phyloP scores from a whole-genome alignment of 805 yeast genomes.

The Wickerhamomyces strasburgensis region DNA sequence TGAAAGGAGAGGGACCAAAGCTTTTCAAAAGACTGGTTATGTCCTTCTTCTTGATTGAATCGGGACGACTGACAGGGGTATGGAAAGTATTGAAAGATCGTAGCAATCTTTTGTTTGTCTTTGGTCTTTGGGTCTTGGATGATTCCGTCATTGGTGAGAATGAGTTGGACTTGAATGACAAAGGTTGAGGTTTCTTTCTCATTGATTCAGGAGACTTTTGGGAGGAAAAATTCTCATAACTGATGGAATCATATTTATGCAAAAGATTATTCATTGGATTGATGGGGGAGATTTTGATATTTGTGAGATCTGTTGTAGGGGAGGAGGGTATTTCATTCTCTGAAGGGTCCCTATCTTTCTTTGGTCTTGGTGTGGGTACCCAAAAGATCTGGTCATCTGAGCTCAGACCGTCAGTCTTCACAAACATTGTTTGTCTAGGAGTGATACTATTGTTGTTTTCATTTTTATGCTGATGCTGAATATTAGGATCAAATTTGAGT shows the following conservation, averaged over 20 bases:
- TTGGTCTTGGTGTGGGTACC: conserved; percentile 23
- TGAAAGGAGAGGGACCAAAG: conserved; percentile 6
- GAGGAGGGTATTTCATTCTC: conserved; percentile 16
- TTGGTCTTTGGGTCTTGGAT: neutral
- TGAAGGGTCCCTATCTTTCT: conserved; percentile 5
- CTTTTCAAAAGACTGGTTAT: conserved; percentile 18
- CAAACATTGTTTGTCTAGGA: neutral
- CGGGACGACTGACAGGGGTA: conserved; percentile 9
- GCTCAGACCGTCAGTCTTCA: conserved; percentile 13
- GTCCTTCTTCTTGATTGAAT: conserved; percentile 11
- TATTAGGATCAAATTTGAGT: conserved; percentile 1
- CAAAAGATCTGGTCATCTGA: conserved; percentile 27
- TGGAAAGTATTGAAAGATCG: conserved; percentile 6
- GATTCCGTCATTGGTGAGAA: neutral
- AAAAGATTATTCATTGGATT: conserved; percentile 16
- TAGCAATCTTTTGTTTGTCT: conserved; percentile 6
- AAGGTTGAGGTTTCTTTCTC: conserved; percentile 2
- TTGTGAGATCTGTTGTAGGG: conserved; percentile 14
- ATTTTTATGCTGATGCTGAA: neutral
- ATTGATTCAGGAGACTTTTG: conserved; percentile 16
- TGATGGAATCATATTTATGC: conserved; percentile 15
- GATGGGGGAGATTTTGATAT: conserved; percentile 10
- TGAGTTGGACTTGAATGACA: neutral
- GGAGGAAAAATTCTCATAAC: conserved; percentile 19
- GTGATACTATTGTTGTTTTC: neutral